Evolutionary conservation across 1,139 yeast genomes (phyloP), one percentile per base, ranked within the genome.

Genomic region (Hyphopichia pseudoburtonii): DNA sequence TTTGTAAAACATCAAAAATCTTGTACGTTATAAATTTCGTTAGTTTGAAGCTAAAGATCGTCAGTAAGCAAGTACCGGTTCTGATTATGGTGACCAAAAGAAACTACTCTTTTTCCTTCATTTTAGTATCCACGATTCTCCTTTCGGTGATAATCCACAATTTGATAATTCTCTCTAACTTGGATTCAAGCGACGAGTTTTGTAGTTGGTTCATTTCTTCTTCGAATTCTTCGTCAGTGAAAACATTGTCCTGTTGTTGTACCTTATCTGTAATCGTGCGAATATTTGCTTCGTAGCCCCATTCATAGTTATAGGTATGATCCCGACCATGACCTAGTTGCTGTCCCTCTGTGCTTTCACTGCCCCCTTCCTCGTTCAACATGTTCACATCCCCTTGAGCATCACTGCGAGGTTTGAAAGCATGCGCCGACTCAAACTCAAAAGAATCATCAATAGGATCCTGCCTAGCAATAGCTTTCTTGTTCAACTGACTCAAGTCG

Each of bases 111-210:
- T 25, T 32, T 11, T 27, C 21, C 19, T 28, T 32, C 29, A 16
- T 11, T 22, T 28, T 28, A 8, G 22, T 23, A 16, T 34, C 33
- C 17, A 30, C 22, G 17, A 25, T 16, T 44, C 73, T 62, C 50
- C 76, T 78, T 48, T 78, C 86, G 4, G 82, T 73, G 62, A 83
- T 76, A 2, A 76, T 65, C 82, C 86, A 78, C 34, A 82, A 54
- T 54, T 78, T 78, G 38, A 81, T 66, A 32, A 82, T 61, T 38
- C 76, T 69, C 42, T 77, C 79, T 36, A 83, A 56, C 43, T 71
- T 78, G 4, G 82, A 74, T 41, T 75, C 69, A 26, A 64, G 48
- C 8, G 62, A 51, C 14, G 63, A 42, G 17, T 54, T 57, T 29
- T 55, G 58, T 28, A 61, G 44, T 38, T 54, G 52, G 22, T 45